A percentile compares a stretch with the other conserved stretches of the same genome.
Conservation (phyloP, 176 grass and related monocot species). For the Poa annua region DNA sequence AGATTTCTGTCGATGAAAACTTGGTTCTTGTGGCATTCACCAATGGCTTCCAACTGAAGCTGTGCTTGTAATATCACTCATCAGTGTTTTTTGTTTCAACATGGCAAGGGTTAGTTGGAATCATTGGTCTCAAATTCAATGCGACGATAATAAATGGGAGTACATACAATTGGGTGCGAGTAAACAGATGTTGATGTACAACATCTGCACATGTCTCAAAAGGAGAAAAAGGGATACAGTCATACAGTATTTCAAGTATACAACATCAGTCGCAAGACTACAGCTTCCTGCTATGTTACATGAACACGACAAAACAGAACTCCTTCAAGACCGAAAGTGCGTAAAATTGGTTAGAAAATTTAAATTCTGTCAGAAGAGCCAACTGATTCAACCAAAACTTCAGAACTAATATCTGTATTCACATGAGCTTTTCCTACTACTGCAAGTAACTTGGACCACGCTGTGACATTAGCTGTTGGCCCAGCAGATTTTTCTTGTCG, state of each 20-base stretch:
- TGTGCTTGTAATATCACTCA: neutral
- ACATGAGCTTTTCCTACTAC: slow-evolving; percentile 9
- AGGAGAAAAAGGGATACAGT: neutral
- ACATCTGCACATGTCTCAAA: slow-evolving; percentile 9
- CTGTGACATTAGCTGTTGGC: neutral
- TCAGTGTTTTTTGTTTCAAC: neutral
- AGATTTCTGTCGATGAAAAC: neutral
- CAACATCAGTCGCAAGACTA: slow-evolving; percentile 12
- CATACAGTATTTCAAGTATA: neutral
- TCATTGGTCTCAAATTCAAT: neutral
- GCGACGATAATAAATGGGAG: neutral
- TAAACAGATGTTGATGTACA: neutral
- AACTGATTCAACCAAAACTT: slow-evolving; percentile 34
- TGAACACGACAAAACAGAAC: neutral
- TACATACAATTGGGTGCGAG: neutral
- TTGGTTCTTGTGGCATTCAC: slow-evolving; percentile 13
- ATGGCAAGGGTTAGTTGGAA: neutral
- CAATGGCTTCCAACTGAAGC: neutral
- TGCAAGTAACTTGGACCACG: neutral
- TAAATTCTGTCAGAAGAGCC: neutral
- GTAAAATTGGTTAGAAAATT: neutral
- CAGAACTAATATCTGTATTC: neutral
- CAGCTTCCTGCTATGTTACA: neutral
- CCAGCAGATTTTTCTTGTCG: neutral
- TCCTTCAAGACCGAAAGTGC: neutral